Base-by-base conservation (phyloP, 202 grass and related monocot genomes). In the Zoysia matrella region DNA sequence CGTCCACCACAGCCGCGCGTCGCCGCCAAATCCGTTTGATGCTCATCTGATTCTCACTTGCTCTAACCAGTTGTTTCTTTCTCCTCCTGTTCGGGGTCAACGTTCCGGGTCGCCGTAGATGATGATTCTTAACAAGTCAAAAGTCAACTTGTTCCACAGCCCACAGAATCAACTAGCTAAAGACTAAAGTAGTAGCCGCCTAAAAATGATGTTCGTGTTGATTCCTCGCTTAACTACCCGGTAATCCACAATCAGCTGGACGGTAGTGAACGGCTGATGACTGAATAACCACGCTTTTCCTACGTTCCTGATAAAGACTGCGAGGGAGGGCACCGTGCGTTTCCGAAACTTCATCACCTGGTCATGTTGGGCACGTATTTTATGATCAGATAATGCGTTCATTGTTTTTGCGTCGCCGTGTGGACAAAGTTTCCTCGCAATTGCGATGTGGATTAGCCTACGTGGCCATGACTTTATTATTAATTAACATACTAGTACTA, bases 81-180 rank as follows among this genome's bases (percentile, higher is more conserved):
- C 4, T 36, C 30, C 30, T 36, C 58, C 58, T 61, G 18, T 61
- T 61, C 3, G 16, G 18, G 8, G 58, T 61, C 58, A 61, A 61
- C 58, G 7, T 36, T 36, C 58, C 4, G 18, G 14, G 36, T 61
- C 18, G 8, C 58, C 58, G 18, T 36, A 10, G 18, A 10, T 2
- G 0, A n/a, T 39, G 30, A 36, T 36, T 36, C 30, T 36, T 10
- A 47, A 6, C 7, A 30, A 64, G 47, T 54, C 16, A 64, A 44
- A 41, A 48, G 56, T 85, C 67, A 78, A 46, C 65, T 65, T 47
- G 65, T 75, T 75, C 43, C 71, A 16, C 2, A 72, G 8, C 58
- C 16, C 67, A 48, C 6, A 7, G 2, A 11, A 63, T 47, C 61
- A 63, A 43, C 11, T 3, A 18, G 58, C 6, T 0, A 73, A 36